phyloP scores from a whole-genome alignment of 2,329 filamentous ascomycete genomes.

The Diplodia seriata region DNA sequence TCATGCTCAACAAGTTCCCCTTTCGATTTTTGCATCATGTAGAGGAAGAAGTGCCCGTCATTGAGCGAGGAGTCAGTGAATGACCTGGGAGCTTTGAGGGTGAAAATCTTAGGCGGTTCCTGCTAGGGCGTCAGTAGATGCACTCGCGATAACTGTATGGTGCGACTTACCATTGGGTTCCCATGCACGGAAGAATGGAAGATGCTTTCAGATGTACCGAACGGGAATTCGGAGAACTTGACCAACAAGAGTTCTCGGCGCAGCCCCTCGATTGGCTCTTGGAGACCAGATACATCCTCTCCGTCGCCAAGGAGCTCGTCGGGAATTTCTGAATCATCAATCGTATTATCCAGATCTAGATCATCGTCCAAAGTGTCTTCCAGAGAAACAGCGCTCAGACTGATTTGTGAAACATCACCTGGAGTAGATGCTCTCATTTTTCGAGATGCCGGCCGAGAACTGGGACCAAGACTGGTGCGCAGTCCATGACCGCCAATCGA shows the following conservation, averaged over 20 bases:
- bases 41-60: constrained; percentile 47
- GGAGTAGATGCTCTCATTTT: constrained; percentile 64
- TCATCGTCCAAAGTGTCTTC: constrained; percentile 49
- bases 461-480: constrained; percentile 63
- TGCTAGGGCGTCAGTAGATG: constrained; percentile 22
- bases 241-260: constrained; percentile 50
- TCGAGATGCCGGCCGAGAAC: constrained; percentile 34
- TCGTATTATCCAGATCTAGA: constrained; percentile 47
- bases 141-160: too few relatives aligned
- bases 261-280: constrained; percentile 47
- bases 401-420: constrained; percentile 53
- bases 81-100: constrained; percentile 46
- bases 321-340: constrained; percentile 50
- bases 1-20: constrained; percentile 47
- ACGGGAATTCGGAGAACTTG: constrained; percentile 45
- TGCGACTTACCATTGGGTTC: constrained; percentile 36
- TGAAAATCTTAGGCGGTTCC: constrained; percentile 40
- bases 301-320: constrained; percentile 48
- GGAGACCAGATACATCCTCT: constrained; percentile 37
- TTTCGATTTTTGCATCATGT: constrained; percentile 46
- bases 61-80: constrained; percentile 43
- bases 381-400: constrained; percentile 46
- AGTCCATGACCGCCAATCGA: constrained; percentile 74
- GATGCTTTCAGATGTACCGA: constrained; percentile 32
- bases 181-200: constrained; percentile 25